These are phyloP conservation scores for Didymella keratinophila DNA, from an alignment of 2,329 filamentous ascomycete species.

Conservation along the genomic window DNA sequence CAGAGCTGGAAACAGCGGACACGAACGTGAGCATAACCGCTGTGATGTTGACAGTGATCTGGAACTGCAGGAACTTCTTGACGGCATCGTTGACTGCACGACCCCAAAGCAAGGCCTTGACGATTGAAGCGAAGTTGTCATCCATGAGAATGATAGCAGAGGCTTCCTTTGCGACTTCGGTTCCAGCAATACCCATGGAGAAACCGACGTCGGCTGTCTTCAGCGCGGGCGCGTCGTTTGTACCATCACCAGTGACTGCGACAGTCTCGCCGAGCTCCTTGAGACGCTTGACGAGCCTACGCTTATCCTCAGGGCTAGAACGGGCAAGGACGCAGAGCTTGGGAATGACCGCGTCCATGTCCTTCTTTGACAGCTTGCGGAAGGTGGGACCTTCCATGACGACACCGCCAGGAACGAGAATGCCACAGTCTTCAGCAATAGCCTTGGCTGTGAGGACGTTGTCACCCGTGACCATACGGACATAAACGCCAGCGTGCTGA, in stretches of 20 bases:
- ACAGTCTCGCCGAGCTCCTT: slow-evolving; percentile 77
- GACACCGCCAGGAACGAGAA: slow-evolving; percentile 72
- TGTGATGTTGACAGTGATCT: slow-evolving; percentile 89
- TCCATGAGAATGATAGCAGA: slow-evolving; percentile 88
- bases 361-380: slow-evolving; percentile 70
- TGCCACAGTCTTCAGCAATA: slow-evolving; percentile 81
- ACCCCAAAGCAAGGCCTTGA: slow-evolving; percentile 84
- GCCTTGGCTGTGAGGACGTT: slow-evolving; percentile 81
- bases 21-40: slow-evolving; percentile 88
- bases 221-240: slow-evolving; percentile 82
- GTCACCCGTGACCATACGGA: slow-evolving; percentile 87
- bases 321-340: slow-evolving; percentile 73
- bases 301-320: slow-evolving; percentile 74
- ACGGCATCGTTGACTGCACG: slow-evolving; percentile 55
- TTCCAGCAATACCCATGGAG: slow-evolving; percentile 85
- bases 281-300: slow-evolving; percentile 68
- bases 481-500: slow-evolving; percentile 77
- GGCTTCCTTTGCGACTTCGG: slow-evolving; percentile 84
- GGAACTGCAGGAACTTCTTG: slow-evolving; percentile 62
- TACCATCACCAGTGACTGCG: slow-evolving; percentile 83
- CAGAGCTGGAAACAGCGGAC: slow-evolving; percentile 75
- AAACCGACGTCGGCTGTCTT: slow-evolving; percentile 85
- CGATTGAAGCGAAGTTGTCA: slow-evolving; percentile 86
- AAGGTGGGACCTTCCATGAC: slow-evolving; percentile 83
- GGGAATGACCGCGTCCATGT: slow-evolving; percentile 65